A percentile compares a stretch with the other conserved stretches of the same genome.
Evolutionary conservation across 2,329 filamentous ascomycete genomes (phyloP).

Genomic region (Akanthomyces lecanii): DNA sequence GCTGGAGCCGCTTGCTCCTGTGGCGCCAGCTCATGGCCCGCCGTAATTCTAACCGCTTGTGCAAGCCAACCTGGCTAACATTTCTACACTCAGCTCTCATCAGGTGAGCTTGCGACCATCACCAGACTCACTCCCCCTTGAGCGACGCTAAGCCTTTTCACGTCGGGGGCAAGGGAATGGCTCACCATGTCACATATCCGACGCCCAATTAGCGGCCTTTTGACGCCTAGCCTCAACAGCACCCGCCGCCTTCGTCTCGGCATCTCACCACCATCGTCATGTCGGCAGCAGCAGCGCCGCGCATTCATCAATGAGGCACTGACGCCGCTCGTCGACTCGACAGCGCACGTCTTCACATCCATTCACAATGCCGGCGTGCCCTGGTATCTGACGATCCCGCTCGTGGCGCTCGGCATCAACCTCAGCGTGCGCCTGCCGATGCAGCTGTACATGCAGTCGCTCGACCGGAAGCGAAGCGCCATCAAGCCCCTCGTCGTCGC

Average conservation of each 20-base stretch:
- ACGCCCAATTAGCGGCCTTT: conserved; percentile 9
- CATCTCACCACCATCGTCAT: background rate
- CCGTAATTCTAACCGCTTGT: background rate
- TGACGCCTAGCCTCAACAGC: background rate
- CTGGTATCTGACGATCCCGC: conserved; percentile 52
- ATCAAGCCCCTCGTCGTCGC: conserved; percentile 30
- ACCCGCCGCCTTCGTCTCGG: background rate
- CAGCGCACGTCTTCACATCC: conserved; percentile 40
- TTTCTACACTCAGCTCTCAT: background rate
- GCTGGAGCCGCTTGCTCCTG: background rate
- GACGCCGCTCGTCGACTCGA: conserved; percentile 28
- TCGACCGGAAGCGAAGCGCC: conserved; percentile 28
- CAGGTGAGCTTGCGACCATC: background rate
- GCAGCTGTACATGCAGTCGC: conserved; percentile 36
- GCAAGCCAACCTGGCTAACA: background rate
- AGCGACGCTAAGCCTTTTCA: background rate
- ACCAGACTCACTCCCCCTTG: background rate
- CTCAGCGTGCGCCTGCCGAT: conserved; percentile 44
- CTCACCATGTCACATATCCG: conserved; percentile 6
- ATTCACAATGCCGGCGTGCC: conserved; percentile 44
- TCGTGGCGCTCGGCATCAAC: conserved; percentile 46
- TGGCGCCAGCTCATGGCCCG: too few relatives aligned
- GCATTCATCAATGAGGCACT: conserved; percentile 1
- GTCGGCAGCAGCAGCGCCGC: conserved; percentile 21
- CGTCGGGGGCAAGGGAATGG: background rate